Evolutionary conservation across 805 yeast genomes (phyloP).

Genomic region (Metschnikowia gelsemii): DNA sequence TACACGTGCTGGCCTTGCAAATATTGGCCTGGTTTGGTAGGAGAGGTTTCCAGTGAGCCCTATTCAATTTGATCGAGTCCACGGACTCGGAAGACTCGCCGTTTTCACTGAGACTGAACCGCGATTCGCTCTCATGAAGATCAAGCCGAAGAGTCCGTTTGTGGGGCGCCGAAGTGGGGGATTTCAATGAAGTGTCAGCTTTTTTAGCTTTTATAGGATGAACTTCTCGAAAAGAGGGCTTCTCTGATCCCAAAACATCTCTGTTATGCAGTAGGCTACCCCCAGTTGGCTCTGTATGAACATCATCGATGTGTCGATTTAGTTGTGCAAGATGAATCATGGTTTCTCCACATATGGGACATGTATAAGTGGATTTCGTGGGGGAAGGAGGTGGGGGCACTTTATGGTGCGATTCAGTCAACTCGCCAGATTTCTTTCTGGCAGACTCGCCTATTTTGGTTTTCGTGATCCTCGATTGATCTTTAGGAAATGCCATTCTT

Average conservation of each 20-base stretch:
- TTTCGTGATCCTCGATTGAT: no score
- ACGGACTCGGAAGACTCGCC: slow-evolving; percentile 6
- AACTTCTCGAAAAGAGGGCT: no score
- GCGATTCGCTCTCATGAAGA: slow-evolving; percentile 45
- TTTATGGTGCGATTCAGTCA: no score
- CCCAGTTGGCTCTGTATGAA: no score
- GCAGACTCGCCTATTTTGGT: no score
- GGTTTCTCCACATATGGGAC: slow-evolving; percentile 70
- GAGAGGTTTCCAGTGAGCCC: slow-evolving; percentile 60
- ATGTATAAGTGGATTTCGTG: slow-evolving; percentile 23
- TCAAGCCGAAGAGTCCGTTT: slow-evolving; percentile 46
- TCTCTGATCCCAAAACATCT: no score
- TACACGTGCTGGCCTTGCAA: slow-evolving; percentile 46
- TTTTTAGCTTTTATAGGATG: no score
- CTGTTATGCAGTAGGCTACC: no score
- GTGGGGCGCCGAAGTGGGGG: slow-evolving; percentile 21
- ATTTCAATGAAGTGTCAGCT: slow-evolving; percentile 8
- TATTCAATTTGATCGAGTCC: slow-evolving; percentile 31
- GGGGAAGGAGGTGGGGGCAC: background rate
- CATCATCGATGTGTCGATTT: slow-evolving; percentile 71
- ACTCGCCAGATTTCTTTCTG: no score
- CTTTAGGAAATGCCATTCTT: no score
- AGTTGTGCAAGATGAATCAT: slow-evolving; percentile 56
- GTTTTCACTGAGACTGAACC: slow-evolving; percentile 34
- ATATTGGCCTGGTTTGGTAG: slow-evolving; percentile 30